Base-by-base conservation (phyloP, 2,329 filamentous ascomycete species). In the Fusarium albidum region DNA sequence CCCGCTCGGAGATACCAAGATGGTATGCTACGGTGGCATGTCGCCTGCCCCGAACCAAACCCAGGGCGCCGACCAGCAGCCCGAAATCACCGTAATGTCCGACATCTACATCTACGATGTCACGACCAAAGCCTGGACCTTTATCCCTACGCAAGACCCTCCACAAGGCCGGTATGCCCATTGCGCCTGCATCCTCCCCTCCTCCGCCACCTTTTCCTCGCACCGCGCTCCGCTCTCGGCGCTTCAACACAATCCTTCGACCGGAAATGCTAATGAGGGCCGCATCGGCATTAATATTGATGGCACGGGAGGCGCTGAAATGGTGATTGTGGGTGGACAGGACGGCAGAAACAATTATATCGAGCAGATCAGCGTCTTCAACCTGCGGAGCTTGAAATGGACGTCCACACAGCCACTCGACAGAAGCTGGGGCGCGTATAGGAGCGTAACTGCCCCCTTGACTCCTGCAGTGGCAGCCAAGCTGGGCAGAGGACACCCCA, bases 281-380 rank as follows among this genome's bases (percentile, higher is more conserved):
- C 85, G 89, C 4, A 87, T 97, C 51, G 94, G 94, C 3, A 88
- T 96, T 52, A 89, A 90, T 58, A 87, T 98, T 54, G 93, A 99
- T 72, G 94, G 95, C 1, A 86, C 86, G 15, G 95, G 95, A 13
- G 95, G 95, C 27, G 92, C 95, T 2, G 94, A 99, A 72, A 97
- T 99, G 94, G 85, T 99, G 6, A 89, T 99, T 12, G 93, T 98
- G 8, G 95, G 95, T 55, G 95, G 95, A 0, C 95, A 99, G 73
- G 95, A 99, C 69, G 95, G 91, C 47, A 89, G 89, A n/a, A 99
- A 99, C 72, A 93, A 96, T 72, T 99, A 99, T 70, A 99, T 99
- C 63, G 94, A 99, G 73, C 92, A 99, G 74, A 96, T 99, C 60
- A 98, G 92, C 70, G 92, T 99, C 3, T 99, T 99, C 79, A 99